A percentile compares a stretch with the other conserved stretches of the same genome.
Conservation (phyloP, 164 flowering plant species). For the Stephania cephalantha region DNA sequence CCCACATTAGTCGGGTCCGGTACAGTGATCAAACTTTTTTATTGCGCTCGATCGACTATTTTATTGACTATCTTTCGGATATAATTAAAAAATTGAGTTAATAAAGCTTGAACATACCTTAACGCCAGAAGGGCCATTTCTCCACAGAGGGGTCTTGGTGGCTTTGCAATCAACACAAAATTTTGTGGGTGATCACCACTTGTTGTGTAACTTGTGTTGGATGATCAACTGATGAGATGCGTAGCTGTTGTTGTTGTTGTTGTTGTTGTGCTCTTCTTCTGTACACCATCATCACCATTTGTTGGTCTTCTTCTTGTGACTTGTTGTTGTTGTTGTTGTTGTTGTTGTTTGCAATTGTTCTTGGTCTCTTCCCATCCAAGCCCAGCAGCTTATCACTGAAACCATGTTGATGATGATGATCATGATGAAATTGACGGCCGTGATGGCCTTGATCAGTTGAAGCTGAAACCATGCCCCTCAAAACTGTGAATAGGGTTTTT, state of each 20-base stretch:
- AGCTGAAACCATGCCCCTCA: no score
- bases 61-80: no score
- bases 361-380: not conserved
- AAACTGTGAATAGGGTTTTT: not conserved
- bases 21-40: no score
- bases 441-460: not conserved
- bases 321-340: not conserved
- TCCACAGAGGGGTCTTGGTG: not conserved
- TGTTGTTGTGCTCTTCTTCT: not conserved
- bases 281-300: not conserved
- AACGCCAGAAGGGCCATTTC: not conserved
- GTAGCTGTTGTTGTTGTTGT: no score
- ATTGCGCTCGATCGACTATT: no score
- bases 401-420: not conserved
- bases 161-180: not conserved
- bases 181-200: not conserved
- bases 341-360: not conserved
- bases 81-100: no score
- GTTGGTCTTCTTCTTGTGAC: not conserved
- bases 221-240: no score
- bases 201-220: not conserved
- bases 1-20: no score
- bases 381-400: not conserved
- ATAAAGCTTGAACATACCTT: no score
- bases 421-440: not conserved